Percentiles rank a stretch among this genome's conserved stretches.
These are phyloP conservation scores for Arthroderma sp. DNA, from an alignment of 2,329 filamentous ascomycete genomes.

Conservation along the genomic window DNA sequence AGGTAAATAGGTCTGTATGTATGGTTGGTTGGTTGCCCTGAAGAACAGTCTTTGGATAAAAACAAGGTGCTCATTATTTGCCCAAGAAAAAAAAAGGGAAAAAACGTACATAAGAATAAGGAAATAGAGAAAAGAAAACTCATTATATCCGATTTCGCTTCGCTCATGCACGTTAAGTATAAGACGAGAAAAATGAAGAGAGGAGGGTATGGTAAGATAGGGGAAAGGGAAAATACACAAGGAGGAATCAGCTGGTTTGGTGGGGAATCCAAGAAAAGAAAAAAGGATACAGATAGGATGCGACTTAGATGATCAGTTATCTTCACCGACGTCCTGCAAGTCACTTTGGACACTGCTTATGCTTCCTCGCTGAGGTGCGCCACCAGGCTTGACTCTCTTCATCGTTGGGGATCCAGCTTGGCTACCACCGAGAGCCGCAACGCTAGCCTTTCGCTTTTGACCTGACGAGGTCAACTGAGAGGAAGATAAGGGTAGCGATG, in stretches of 20 bases:
- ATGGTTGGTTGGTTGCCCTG: slow-evolving; percentile 1
- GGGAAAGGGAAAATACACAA: too few species aligned
- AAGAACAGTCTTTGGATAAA: slow-evolving; percentile 1
- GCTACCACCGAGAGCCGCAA: slow-evolving; percentile 17
- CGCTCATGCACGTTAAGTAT: too few species aligned
- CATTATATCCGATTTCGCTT: slow-evolving; percentile 14
- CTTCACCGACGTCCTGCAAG: slow-evolving; percentile 34
- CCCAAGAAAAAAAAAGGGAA: slow-evolving; percentile 10
- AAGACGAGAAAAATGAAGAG: too few species aligned
- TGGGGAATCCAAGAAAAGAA: slow-evolving; percentile 14
- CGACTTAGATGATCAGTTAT: slow-evolving; percentile 29
- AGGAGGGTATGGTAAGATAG: too few species aligned
- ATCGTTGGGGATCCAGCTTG: slow-evolving; percentile 24
- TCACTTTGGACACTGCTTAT: slow-evolving; percentile 18
- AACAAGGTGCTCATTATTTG: slow-evolving; percentile 1
- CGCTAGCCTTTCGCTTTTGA: slow-evolving; percentile 40
- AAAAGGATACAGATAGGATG: slow-evolving; percentile 9
- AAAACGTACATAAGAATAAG: slow-evolving; percentile 10
- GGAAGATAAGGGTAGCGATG: slow-evolving; percentile 1
- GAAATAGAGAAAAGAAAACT: slow-evolving; percentile 7
- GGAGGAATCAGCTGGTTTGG: neutral
- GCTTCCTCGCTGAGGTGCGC: slow-evolving; percentile 23
- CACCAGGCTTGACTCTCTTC: slow-evolving; percentile 40
- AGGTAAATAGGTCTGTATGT: neutral
- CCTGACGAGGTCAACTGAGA: slow-evolving; percentile 21